Base-by-base conservation (phyloP, 2,329 filamentous ascomycete genomes). In the Graphilbum fragrans region DNA sequence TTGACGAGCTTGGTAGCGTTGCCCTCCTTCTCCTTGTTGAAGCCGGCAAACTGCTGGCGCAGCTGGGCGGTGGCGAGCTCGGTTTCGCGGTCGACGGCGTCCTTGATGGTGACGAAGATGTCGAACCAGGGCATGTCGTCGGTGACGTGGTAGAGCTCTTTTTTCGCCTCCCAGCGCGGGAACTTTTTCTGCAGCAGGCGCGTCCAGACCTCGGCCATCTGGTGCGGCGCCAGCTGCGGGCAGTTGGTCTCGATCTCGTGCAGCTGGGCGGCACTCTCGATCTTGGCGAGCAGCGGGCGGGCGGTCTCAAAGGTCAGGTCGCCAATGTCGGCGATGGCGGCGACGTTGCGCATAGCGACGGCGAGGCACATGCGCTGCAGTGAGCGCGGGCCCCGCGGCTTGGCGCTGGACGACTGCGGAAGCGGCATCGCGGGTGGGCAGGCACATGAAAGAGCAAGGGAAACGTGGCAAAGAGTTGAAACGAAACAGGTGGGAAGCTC, bases 101-200 rank as follows among this genome's bases (percentile, higher is more conserved):
- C 80, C 47, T 77, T 76, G 48, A 70, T 38, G 7, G 20, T 16
- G 4, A 14, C 65, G 62, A 93, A 95, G 14, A 93, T 69, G 42
- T 81, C 77, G 55, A 80, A 77, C 87, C 87, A 95, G 45, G 77
- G 77, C 29, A 66, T 66, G 0, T 80, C 75, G 47, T 70, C 69
- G 1, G 84, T 83, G 20, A 75, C 65, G 42, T 70, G 69, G 0
- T 84, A 82, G 20, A 74, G 65, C 50, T 79, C 74, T 21, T 75
- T 72, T 54, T 82, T 77, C 36, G 65, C 63, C 34, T 78, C 67
- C 58, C 77, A 80, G 42, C 74, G 64, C 2, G 78, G 77, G 47
- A 94, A 84, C 52, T 94, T 79, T 37, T 78, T 75, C 39, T 75
- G 72, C 58, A 96, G 92, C 53, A 95, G 74, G 22, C 74, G 72